Evolutionary conservation across 108 stramenopile genomes (phyloP).

Genomic region (Mayamaea pseudoterrestris): DNA sequence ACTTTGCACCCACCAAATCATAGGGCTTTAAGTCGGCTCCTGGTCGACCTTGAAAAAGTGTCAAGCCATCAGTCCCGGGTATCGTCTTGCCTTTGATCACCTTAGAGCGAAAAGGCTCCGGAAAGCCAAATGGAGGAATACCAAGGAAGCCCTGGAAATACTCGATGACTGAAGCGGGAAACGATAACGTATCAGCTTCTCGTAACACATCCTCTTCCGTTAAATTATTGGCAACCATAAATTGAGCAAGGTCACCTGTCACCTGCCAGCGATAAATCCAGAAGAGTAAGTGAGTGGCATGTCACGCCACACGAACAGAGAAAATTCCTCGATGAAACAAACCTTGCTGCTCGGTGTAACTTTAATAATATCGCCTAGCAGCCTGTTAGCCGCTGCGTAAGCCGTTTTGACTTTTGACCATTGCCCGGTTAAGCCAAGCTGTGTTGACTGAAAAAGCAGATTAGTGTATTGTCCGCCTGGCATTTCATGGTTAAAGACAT

Average conservation of each 20-base stretch:
- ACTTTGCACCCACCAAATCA: slow-evolving; percentile 61
- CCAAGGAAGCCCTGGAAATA: slow-evolving; percentile 90
- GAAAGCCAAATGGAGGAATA: slow-evolving; percentile 92
- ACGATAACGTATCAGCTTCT: slow-evolving; percentile 77
- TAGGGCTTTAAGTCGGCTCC: slow-evolving; percentile 82
- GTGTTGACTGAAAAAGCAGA: slow-evolving; percentile 85
- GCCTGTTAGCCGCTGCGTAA: slow-evolving; percentile 85
- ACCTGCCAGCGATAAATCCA: too few relatives aligned
- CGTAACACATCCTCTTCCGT: slow-evolving; percentile 83
- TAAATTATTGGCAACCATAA: slow-evolving; percentile 88
- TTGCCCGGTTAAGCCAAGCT: slow-evolving; percentile 84
- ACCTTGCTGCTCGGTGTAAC: slow-evolving; percentile 66
- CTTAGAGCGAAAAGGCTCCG: slow-evolving; percentile 80
- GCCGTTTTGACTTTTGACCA: slow-evolving; percentile 86
- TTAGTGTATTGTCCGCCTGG: slow-evolving; percentile 97
- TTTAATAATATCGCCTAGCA: slow-evolving; percentile 96
- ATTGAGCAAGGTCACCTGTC: slow-evolving; percentile 94
- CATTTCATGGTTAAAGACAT: slow-evolving; percentile 96
- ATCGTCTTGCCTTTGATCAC: slow-evolving; percentile 79
- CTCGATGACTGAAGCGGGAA: slow-evolving; percentile 88
- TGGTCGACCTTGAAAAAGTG: slow-evolving; percentile 85
- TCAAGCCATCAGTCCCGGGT: slow-evolving; percentile 61
- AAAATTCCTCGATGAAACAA: too few relatives aligned
- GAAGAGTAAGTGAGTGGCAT: too few relatives aligned
- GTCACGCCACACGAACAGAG: too few relatives aligned